Base-by-base conservation (phyloP, 176 grass and related monocot species). In the Oryza officinalis region DNA sequence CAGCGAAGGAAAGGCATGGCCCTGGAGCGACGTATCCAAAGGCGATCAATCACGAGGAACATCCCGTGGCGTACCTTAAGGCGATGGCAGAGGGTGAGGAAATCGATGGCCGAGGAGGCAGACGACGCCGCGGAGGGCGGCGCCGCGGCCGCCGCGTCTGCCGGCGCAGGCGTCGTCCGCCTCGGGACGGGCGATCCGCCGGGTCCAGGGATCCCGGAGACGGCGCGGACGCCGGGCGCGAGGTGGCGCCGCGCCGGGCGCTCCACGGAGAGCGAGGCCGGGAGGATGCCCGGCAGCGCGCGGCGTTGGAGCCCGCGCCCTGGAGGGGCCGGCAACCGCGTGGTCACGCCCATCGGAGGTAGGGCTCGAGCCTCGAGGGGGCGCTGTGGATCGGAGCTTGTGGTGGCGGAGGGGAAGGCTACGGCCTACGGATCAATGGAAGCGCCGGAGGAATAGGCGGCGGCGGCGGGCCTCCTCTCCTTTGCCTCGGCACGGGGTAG, bases 11-110 rank as follows among this genome's bases (percentile, higher is more conserved):
- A 45, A 32, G n/a, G 52, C 33, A 12, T 10, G 44, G 44, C 27
- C 68, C 31, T 67, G 8, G 59, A 32, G 63, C 11, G 17, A 68
- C 61, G 27, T 67, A 10, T 26, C 6, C 27, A 69, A 27, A 14
- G 25, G 28, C 15, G 30, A 37, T 7, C 10, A 8, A 35, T 26
- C 11, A 38, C 2, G 64, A 35, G 20, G 33, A 82, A 64, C 44
- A 57, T 45, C 1, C 1, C 37, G 30, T 17, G 27, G 26, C 44
- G 45, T 79, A 98, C 96, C 93, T 98, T 98, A 75, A 98, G 96
- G 65, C 85, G 78, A 84, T 92, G 93, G 66, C 96, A 98, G 28
- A 98, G 89, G 8, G 93, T 92, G 85, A 98, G 91, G 83, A 98
- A 98, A 89, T 96, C 91, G 81, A 98, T 93, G 75, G 87, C 91